Evolutionary conservation across 1,139 yeast genomes (phyloP).

Genomic region (Kodamaea arcana): DNA sequence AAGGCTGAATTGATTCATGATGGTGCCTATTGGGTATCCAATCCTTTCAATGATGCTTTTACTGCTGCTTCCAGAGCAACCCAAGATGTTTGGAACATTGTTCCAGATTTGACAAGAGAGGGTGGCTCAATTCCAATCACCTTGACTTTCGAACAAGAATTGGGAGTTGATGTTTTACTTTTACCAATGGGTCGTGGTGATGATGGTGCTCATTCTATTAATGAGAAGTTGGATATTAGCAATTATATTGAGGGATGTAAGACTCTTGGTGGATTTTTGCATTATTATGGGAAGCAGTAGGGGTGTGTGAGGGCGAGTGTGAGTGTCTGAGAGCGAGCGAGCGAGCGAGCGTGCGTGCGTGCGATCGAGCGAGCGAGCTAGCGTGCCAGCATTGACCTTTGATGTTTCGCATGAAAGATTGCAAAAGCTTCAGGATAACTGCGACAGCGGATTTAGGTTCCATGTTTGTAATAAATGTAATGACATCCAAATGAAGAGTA

Average conservation of each 20-base stretch:
- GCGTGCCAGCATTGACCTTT: no score
- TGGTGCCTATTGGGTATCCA: conserved; percentile 94
- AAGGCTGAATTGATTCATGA: conserved; percentile 81
- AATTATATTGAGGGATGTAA: conserved; percentile 94
- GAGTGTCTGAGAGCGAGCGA: no score
- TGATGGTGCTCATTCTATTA: conserved; percentile 98
- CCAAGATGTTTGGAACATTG: conserved; percentile 87
- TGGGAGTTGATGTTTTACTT: conserved; percentile 79
- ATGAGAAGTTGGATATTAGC: conserved; percentile 84
- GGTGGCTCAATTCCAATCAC: conserved; percentile 99
- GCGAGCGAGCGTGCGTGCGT: no score
- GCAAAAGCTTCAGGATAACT: no score
- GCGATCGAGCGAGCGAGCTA: no score
- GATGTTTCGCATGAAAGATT: no score
- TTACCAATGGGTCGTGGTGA: conserved; percentile 99
- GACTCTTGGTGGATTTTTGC: conserved; percentile 90
- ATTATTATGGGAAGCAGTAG: conserved; percentile 57
- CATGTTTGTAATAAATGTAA: no score
- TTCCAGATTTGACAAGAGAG: conserved; percentile 96
- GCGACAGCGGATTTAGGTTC: no score
- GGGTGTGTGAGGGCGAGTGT: no score
- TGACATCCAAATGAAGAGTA: no score
- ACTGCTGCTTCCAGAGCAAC: conserved; percentile 95
- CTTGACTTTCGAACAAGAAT: conserved; percentile 79
- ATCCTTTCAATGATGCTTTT: conserved; percentile 89